These are phyloP conservation scores for Rhipidocladum racemiflorum DNA, from an alignment of 176 grass and related monocot species.

Conservation along the genomic window DNA sequence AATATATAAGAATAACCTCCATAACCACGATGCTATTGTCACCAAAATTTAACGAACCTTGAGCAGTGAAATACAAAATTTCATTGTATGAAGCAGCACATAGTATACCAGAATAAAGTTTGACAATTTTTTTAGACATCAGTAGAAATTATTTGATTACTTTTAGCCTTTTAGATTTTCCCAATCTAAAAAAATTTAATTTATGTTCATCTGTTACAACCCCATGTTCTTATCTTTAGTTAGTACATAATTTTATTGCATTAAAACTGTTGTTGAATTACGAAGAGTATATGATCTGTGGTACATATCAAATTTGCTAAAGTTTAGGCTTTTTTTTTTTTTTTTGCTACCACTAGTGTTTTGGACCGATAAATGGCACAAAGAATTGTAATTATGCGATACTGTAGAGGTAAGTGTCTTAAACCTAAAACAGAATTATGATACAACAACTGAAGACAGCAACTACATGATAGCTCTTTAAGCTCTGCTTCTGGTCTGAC, in stretches of 20 bases:
- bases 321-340: neutral
- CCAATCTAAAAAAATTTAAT: neutral
- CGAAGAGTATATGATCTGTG: neutral
- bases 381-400: neutral
- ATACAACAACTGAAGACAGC: neutral
- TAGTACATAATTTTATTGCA: neutral
- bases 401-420: neutral
- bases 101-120: conserved; percentile 11
- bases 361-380: neutral
- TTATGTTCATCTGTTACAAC: neutral
- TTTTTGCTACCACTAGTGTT: neutral
- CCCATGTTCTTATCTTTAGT: neutral
- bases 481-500: conserved; percentile 90
- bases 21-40: neutral
- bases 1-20: too few relatives aligned
- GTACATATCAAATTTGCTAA: neutral
- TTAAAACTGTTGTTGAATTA: neutral
- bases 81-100: conserved; percentile 2
- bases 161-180: neutral
- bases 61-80: neutral
- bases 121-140: neutral
- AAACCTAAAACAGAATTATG: conserved; percentile 5
- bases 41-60: neutral
- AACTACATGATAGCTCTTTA: conserved; percentile 58
- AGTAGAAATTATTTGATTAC: neutral